Conservation (phyloP, 2,329 filamentous ascomycete genomes). For the Fusarium newnesense region DNA sequence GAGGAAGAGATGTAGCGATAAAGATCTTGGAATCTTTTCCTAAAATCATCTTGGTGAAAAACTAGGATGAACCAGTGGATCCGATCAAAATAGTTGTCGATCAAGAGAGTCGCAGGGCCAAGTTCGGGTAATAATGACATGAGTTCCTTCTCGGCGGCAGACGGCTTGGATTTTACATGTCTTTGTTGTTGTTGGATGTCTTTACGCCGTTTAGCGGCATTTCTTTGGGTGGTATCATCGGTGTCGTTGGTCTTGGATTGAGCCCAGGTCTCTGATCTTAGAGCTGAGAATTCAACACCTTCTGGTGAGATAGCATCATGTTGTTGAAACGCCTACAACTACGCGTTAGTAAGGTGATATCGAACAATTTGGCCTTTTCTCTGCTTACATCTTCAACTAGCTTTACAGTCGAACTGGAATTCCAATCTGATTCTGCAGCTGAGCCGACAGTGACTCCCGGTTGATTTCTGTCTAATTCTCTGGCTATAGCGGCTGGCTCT, state of each 20-base stretch:
- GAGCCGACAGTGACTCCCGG: not conserved
- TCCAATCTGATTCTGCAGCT: not conserved
- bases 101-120: not conserved
- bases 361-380: accelerated
- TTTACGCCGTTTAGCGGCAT: not conserved
- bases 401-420: constrained; percentile 14
- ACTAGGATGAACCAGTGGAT: not conserved
- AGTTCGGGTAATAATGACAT: not conserved
- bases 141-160: not conserved
- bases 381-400: constrained; percentile 12
- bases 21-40: not conserved
- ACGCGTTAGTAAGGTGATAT: accelerated
- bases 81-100: not conserved
- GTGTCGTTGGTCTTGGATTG: not conserved
- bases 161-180: accelerated
- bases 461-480: accelerated
- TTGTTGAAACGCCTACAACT: accelerated
- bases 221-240: not conserved
- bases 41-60: not conserved
- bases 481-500: accelerated
- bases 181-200: not conserved
- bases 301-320: accelerated
- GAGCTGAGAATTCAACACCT: not conserved
- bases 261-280: not conserved
- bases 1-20: accelerated